Base-by-base conservation (phyloP, 257 asterid species). In the Ballota nigra region DNA sequence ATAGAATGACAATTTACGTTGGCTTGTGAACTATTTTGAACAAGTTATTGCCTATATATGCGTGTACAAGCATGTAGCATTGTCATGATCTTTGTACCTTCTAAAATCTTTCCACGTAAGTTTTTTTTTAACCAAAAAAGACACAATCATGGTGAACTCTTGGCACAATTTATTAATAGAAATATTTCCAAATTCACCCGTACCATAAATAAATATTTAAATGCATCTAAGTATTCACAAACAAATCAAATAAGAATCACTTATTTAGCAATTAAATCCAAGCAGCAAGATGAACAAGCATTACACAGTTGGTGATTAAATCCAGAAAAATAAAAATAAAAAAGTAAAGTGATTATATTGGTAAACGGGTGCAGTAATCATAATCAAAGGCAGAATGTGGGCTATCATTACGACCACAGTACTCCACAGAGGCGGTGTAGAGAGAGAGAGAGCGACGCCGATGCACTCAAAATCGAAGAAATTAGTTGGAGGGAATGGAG, bases 251-350 rank as follows among this genome's bases (percentile, higher is more conserved):
- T 51, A 28, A 63, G 62, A 52, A 33, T 57, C 63, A 22, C 9
- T 16, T 41, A 41, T 66, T 56, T 68, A 58, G 52, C n/a, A 74
- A 66, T 56, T 2, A 57, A 66, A 66, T 56, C 73, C 13, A 28
- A 43, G 38, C 53, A 43, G 38, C 53, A 8, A 63, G 49, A 52
- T 36, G 45, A 53, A 73, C n/a, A n/a, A n/a, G n/a, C n/a, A 38
- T 18, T 1, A 20, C 41, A 33, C 23, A n/a, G 6, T n/a, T n/a
- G 8, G 43, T 36, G 12, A 1, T 9, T 7, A 36, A 22, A 22
- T 43, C 1, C 19, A 41, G 49, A 11, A 41, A 41, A 41, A 0
- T n/a, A n/a, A 15, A n/a, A 15, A 15, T 6, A 1, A 4, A 47
- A 22, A 13, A 31, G n/a, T n/a, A n/a, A n/a, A n/a, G n/a, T n/a